Conservation (phyloP, 2,329 filamentous ascomycete species). For the Stenocarpella maydis region DNA sequence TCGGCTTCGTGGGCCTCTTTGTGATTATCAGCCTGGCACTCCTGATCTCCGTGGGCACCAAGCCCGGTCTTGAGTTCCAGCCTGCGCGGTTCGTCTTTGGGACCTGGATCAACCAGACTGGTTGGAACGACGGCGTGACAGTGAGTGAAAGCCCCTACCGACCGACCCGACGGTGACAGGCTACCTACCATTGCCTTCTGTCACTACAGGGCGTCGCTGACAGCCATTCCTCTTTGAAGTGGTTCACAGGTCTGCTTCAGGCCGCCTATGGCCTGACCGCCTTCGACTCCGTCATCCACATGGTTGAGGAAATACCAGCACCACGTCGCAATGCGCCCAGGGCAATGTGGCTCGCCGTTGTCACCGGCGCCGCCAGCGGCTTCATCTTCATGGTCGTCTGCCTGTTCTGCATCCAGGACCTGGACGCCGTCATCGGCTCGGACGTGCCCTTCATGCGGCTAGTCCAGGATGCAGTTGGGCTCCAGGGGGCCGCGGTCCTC, state of each 20-base stretch:
- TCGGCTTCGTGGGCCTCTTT: conserved; percentile 61
- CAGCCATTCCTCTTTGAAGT: conserved; percentile 38
- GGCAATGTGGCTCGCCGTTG: conserved; percentile 61
- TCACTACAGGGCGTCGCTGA: not conserved
- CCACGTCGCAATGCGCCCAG: conserved; percentile 59
- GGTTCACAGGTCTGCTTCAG: conserved; percentile 65
- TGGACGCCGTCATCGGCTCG: conserved; percentile 51
- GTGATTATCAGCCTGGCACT: conserved; percentile 59
- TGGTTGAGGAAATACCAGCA: conserved; percentile 64
- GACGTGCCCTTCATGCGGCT: conserved; percentile 60
- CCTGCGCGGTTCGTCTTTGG: conserved; percentile 61
- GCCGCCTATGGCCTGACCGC: conserved; percentile 64
- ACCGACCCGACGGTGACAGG: no score
- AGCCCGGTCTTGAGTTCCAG: conserved; percentile 54
- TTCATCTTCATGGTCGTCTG: conserved; percentile 62
- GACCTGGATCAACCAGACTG: conserved; percentile 57
- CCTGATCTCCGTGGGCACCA: conserved; percentile 59
- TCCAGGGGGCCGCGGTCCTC: conserved; percentile 53
- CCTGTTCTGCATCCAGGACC: conserved; percentile 58
- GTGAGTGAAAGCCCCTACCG: not conserved
- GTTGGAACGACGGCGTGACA: conserved; percentile 62
- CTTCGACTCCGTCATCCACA: conserved; percentile 66
- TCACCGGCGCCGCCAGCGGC: conserved; percentile 57
- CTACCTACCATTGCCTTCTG: no score
- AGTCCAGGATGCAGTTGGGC: conserved; percentile 49